Evolutionary conservation across 164 flowering plant species (phyloP).

Genomic region (Aristolochia californica): DNA sequence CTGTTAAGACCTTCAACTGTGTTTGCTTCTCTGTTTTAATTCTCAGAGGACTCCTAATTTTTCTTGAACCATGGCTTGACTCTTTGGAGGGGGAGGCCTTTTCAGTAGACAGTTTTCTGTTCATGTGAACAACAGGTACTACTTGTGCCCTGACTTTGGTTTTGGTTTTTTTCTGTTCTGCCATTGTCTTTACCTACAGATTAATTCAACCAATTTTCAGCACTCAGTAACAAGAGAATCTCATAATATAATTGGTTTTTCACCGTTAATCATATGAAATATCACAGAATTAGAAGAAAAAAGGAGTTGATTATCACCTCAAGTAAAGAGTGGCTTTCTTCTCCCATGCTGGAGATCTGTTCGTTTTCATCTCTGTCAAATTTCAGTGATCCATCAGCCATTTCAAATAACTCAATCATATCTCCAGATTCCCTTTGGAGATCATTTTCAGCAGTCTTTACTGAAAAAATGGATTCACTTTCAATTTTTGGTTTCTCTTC

Average conservation of each 20-base stretch:
- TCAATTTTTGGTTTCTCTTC: neutral
- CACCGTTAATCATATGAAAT: neutral
- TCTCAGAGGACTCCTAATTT: slow-evolving; percentile 18
- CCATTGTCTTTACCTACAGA: slow-evolving; percentile 15
- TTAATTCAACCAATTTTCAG: slow-evolving; percentile 4
- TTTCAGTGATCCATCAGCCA: slow-evolving; percentile 7
- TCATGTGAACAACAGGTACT: slow-evolving; percentile 9
- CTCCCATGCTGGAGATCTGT: slow-evolving; percentile 7
- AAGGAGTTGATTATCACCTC: no score
- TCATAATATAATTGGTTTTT: no score
- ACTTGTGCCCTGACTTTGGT: slow-evolving; percentile 16
- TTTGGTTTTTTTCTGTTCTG: slow-evolving; percentile 16
- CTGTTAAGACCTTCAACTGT: slow-evolving; percentile 11
- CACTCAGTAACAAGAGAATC: no score
- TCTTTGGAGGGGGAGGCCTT: slow-evolving; percentile 12
- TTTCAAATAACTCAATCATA: slow-evolving; percentile 8
- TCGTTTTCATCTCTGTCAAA: slow-evolving; percentile 9
- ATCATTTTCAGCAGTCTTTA: slow-evolving; percentile 12
- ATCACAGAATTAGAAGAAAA: neutral
- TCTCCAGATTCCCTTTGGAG: slow-evolving; percentile 10
- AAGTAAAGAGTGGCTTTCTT: slow-evolving; percentile 10
- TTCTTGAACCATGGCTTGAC: slow-evolving; percentile 17
- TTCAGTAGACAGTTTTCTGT: slow-evolving; percentile 11
- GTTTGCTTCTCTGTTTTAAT: slow-evolving; percentile 24
- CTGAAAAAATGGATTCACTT: neutral